Evolutionary conservation across 306 rosid genomes (phyloP).

Genomic region (Ammopiptanthus mongolicus): DNA sequence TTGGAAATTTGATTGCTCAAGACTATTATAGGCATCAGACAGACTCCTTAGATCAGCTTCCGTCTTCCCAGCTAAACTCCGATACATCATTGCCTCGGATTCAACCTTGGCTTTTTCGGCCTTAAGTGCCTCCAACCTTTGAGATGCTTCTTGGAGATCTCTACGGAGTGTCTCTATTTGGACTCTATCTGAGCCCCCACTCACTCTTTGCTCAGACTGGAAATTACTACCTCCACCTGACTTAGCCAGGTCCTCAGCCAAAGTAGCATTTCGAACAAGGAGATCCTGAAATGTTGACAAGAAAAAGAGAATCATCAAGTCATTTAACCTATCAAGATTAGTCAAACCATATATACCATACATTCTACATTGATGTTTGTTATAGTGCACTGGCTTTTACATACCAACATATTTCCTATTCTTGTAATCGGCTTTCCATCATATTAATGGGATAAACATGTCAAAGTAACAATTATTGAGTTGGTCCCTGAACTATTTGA

Average conservation of each 20-base stretch:
- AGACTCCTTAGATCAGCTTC: constrained; percentile 90
- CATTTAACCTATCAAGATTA: neutral
- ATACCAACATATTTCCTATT: neutral
- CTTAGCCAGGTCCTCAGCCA: constrained; percentile 81
- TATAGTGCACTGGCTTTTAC: neutral
- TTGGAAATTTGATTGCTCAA: constrained; percentile 72
- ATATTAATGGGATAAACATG: neutral
- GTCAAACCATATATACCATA: neutral
- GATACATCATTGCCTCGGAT: constrained; percentile 61
- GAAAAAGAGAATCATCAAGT: constrained; percentile 3
- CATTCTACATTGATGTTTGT: neutral
- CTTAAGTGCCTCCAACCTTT: constrained; percentile 68
- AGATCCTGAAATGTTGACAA: constrained; percentile 52
- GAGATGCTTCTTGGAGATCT: constrained; percentile 71
- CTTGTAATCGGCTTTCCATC: constrained; percentile 1
- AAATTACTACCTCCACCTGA: constrained; percentile 44
- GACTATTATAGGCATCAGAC: constrained; percentile 93
- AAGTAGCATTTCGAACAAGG: constrained; percentile 62
- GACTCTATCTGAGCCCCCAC: constrained; percentile 60
- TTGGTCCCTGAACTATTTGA: too few relatives aligned
- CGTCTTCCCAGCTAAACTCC: constrained; percentile 70
- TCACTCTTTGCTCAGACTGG: constrained; percentile 50
- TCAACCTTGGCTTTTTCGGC: constrained; percentile 69
- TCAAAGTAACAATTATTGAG: neutral
- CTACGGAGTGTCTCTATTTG: constrained; percentile 71